A percentile compares a stretch with the other conserved stretches of the same genome.
Conservation (phyloP, 805 yeast genomes). For the Kazachstania psychrophila region DNA sequence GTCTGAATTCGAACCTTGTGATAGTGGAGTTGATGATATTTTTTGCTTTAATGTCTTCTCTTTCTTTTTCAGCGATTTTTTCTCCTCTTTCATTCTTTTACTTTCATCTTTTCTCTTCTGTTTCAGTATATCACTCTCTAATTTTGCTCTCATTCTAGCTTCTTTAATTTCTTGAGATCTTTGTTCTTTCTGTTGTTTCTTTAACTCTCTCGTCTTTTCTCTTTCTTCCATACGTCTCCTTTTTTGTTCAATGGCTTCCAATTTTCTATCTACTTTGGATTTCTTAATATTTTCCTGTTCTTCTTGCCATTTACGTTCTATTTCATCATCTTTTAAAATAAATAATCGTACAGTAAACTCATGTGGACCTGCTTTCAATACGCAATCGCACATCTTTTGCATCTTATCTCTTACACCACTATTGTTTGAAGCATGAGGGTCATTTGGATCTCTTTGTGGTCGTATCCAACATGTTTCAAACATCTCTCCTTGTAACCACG, state of each 20-base stretch:
- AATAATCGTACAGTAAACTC: conserved; percentile 65
- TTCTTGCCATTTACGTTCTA: conserved; percentile 40
- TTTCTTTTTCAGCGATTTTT: conserved; percentile 8
- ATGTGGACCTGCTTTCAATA: conserved; percentile 74
- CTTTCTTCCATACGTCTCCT: conserved; percentile 20
- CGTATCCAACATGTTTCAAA: conserved; percentile 77
- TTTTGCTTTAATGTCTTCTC: conserved; percentile 1
- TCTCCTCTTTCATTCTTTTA: conserved; percentile 18
- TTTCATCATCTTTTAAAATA: conserved; percentile 73
- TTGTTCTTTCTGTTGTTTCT: conserved; percentile 20
- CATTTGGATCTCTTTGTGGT: conserved; percentile 26
- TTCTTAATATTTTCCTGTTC: conserved; percentile 32
- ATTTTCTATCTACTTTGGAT: conserved; percentile 31
- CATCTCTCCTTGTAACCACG: conserved; percentile 57
- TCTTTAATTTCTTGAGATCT: conserved; percentile 13
- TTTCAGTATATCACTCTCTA: conserved; percentile 14
- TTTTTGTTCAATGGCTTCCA: conserved; percentile 28
- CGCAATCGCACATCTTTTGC: conserved; percentile 79
- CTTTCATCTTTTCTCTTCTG: conserved; percentile 15
- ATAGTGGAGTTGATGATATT: not conserved
- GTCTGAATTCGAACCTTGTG: not conserved
- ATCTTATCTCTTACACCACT: conserved; percentile 54
- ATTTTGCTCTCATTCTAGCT: conserved; percentile 17
- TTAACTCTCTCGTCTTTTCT: conserved; percentile 18
- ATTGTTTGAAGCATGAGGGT: not conserved